Percentiles rank a stretch among this genome's conserved stretches.
Conservation (phyloP, 441 rosid species). For the Erodium texanum region DNA sequence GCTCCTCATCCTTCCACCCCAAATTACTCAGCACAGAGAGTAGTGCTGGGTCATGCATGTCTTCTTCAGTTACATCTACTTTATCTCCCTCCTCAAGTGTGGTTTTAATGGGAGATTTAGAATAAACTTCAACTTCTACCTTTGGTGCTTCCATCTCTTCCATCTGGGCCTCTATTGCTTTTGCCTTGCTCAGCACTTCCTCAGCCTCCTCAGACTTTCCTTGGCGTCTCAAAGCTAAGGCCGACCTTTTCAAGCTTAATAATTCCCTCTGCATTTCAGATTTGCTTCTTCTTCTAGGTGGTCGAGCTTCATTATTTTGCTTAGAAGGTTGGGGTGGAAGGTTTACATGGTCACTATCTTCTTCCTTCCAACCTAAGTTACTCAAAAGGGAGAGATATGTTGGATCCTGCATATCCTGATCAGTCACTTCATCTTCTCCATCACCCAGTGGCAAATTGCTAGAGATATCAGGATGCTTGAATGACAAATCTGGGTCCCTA, state of each 20-base stretch:
- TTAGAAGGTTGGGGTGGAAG: conserved; percentile 22
- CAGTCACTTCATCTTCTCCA: conserved; percentile 47
- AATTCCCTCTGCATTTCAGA: conserved; percentile 80
- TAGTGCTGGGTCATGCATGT: conserved; percentile 48
- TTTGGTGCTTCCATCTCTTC: conserved; percentile 49
- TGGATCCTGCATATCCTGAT: conserved; percentile 62
- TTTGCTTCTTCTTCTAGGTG: conserved; percentile 45
- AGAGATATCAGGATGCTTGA: conserved; percentile 11
- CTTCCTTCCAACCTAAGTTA: conserved; percentile 68
- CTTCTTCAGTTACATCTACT: conserved; percentile 40
- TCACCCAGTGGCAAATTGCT: conserved; percentile 28
- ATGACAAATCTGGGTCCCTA: conserved; percentile 9
- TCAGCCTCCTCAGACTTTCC: conserved; percentile 79
- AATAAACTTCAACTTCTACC: conserved; percentile 25
- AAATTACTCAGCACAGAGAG: conserved; percentile 43
- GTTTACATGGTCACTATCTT: conserved; percentile 25
- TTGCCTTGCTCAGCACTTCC: conserved; percentile 49
- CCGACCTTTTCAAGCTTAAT: conserved; percentile 71
- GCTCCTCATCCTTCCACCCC: conserved; percentile 30
- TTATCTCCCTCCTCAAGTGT: conserved; percentile 31
- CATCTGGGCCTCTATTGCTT: conserved; percentile 55
- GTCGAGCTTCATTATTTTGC: conserved; percentile 21
- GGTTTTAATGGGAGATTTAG: conserved; percentile 19
- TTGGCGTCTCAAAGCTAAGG: conserved; percentile 64
- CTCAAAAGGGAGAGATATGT: conserved; percentile 46